Evolutionary conservation across 116 monocot species (phyloP), one percentile per base, ranked within the genome.

Genomic region (Dioscorea cayenensis): DNA sequence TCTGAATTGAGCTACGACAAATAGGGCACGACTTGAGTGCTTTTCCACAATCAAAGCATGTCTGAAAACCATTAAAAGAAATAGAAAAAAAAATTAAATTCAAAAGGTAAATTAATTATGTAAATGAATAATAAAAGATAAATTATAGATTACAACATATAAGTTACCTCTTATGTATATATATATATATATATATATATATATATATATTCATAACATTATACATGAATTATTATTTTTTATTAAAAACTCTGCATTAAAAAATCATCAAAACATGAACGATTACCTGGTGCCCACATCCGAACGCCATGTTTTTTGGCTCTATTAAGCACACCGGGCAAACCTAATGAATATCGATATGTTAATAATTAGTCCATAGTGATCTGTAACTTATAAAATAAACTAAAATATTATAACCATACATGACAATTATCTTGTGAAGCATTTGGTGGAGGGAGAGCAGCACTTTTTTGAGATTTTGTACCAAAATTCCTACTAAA

Each of bases 271-370:
- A 32, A n/a, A 10, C 55, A 3, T 37, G 50, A 55, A 55, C 4
- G 2, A 18, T 79, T 51, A 95, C 95, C 92, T 86, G 95, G 72
- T 95, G 95, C 2, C 89, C 95, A 67, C 95, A 95, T 22, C 89
- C 92, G 71, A 95, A 95, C 11, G 84, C 89, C 95, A 95, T 89
- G 52, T 92, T 74, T 70, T 85, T 85, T 4, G 80, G 72, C 22
- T 84, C 80, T 55, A 82, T 79, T 14, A 89, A 82, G 72, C 95
- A 95, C 28, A 95, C 74, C 14, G 95, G 95, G 60, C 95, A 95
- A 65, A 78, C 78, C 92, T 95, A 83, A 48, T 68, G 73, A 28
- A 65, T 17, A 18, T 49, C 6, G 27, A 59, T 14, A 12, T 38
- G 20, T 1, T 49, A 18, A n/a, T 38, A 67, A 14, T 20, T 38